Base-by-base conservation (phyloP, 805 yeast species). In the Candida namnaoensis region DNA sequence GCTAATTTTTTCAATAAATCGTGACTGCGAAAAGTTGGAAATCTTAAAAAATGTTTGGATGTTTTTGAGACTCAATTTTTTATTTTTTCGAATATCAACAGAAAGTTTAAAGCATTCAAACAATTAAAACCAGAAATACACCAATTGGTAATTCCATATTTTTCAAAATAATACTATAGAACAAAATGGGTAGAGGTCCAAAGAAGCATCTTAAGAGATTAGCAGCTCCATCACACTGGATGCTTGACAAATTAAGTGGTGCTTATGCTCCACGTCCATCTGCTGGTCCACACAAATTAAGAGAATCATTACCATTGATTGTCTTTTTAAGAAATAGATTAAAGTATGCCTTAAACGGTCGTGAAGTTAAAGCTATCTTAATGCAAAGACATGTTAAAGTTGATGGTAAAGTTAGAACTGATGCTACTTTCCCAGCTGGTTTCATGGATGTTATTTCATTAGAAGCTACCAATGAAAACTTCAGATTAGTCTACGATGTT, bases 151-250 rank as follows among this genome's bases (percentile, higher is more conserved):
- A 26, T 26, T 8, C 28, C 28, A 26, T 8, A 26, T 26, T 26
- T 8, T 26, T 26, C 28, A 19, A 19, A 19, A 19, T 19, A 19
- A 19, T 19, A 26, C 28, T 26, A 26, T 26, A 7, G 10, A 12
- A 15, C 15, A 42, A 41, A 45, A 49, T 49, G 52, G 52, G 51
- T 49, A 49, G 52, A 49, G 52, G 52, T 47, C 52, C 51, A 84
- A 88, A 88, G 90, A 90, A 91, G 82, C 97, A 91, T 74, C 83
- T 90, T 73, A 90, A 91, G 83, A 88, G 98, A 84, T 84, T 91
- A 76, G 96, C 98, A 72, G 99, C 99, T 72, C 99, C 99, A 81
- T 84, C 90, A 80, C 99, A 93, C 84, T 93, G 99, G 99, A 86
- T 93, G 95, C 87, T 93, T 80, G 99, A 95, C 95, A 93, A 93